phyloP scores from a whole-genome alignment of 2,329 filamentous ascomycete species.

The Hypoxylon sp. region DNA sequence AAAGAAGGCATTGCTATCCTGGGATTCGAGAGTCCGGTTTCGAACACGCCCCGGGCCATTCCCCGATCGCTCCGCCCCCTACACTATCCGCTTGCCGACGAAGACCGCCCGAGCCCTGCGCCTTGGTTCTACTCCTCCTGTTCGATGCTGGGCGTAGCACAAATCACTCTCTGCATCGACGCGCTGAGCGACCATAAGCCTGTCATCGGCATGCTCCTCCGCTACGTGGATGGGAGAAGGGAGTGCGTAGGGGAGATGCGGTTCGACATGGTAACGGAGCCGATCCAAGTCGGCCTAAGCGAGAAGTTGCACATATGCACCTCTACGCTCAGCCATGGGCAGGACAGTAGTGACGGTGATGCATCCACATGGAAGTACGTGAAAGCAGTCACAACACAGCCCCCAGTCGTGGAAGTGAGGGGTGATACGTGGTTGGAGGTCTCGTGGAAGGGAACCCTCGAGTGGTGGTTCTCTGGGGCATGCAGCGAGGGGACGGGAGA shows the following conservation, averaged over 20 bases:
- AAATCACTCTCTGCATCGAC: not conserved
- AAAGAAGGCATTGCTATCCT: not conserved
- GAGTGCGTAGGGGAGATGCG: slow-evolving; percentile 1
- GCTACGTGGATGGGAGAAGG: slow-evolving; percentile 3
- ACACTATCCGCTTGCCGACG: no score
- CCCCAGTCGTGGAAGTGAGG: not conserved
- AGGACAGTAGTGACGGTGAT: no score
- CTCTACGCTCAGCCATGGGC: no score
- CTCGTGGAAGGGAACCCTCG: not conserved
- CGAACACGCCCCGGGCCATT: not conserved
- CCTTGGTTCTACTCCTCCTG: not conserved
- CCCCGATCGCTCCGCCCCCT: not conserved
- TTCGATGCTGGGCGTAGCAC: not conserved
- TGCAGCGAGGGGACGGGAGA: no score
- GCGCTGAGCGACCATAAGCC: not conserved
- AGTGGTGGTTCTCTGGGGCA: slow-evolving; percentile 2
- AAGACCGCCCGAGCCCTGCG: no score
- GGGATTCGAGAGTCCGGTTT: not conserved
- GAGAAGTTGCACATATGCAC: no score
- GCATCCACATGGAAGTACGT: no score
- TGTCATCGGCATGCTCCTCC: not conserved
- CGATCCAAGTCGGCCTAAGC: no score
- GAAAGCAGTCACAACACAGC: no score
- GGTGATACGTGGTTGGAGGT: not conserved
- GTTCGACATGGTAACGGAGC: not conserved